phyloP scores from a whole-genome alignment of 306 rosid species.

The Ziziphus jujuba region DNA sequence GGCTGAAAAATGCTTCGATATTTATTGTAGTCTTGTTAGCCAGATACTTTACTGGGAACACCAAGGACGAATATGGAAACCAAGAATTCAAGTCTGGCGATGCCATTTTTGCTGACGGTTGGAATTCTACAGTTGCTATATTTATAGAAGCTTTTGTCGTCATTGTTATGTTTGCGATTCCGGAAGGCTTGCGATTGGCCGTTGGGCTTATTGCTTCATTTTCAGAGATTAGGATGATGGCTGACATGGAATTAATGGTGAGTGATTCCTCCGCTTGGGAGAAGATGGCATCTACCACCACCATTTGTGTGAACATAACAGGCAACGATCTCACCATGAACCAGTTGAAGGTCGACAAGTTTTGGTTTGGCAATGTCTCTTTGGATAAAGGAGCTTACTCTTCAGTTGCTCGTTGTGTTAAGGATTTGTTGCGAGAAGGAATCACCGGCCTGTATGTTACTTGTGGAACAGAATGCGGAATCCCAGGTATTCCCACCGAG shows the following conservation, averaged over 20 bases:
- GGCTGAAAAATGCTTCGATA: slow-evolving; percentile 37
- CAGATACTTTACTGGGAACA: too few species aligned
- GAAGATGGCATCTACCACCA: slow-evolving; percentile 56
- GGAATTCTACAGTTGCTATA: slow-evolving; percentile 29
- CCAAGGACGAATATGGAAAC: slow-evolving; percentile 37
- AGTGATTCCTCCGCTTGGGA: slow-evolving; percentile 56
- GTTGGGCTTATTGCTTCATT: slow-evolving; percentile 49
- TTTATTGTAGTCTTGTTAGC: slow-evolving; percentile 43
- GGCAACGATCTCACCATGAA: slow-evolving; percentile 53
- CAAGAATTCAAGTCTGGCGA: slow-evolving; percentile 31
- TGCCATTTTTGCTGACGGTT: slow-evolving; percentile 29
- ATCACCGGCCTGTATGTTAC: too few species aligned
- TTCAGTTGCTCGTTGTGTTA: slow-evolving; percentile 14
- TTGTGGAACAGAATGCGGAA: slow-evolving; percentile 20
- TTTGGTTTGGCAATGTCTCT: slow-evolving; percentile 36
- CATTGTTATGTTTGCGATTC: slow-evolving; percentile 53
- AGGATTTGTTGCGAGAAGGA: slow-evolving; percentile 27
- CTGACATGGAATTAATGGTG: slow-evolving; percentile 43
- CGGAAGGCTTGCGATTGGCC: slow-evolving; percentile 50
- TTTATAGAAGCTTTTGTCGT: slow-evolving; percentile 44
- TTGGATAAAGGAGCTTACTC: slow-evolving; percentile 6
- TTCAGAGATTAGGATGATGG: slow-evolving; percentile 63
- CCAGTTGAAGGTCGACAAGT: slow-evolving; percentile 44
- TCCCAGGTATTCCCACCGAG: slow-evolving; percentile 53
- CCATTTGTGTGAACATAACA: slow-evolving; percentile 51